Base-by-base conservation (phyloP, 1,284 basidiomycete species). In the Heterobasidion occidentale region DNA sequence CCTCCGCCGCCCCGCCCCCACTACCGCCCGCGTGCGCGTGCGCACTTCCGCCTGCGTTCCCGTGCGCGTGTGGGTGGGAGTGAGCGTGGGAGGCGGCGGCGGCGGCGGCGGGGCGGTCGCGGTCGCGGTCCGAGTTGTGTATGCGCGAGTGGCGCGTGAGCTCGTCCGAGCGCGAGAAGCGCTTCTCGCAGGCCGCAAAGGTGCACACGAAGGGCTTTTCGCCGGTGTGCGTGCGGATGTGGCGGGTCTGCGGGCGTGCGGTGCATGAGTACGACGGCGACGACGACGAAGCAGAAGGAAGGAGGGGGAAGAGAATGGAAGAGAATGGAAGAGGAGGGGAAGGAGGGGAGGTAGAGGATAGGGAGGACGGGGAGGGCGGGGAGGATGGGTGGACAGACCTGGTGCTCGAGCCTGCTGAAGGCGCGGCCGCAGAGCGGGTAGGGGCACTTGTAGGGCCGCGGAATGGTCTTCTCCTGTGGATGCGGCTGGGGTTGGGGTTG, bases 141-240 rank as follows among this genome's bases (percentile, higher is more conserved):
- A 98, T 99, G 56, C 96, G 84, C 0, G 92, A 89, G 67, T 99
- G 96, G 57, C 96, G 83, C 20, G 96, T 99, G 63, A 99, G 83
- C 72, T 99, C 96, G 75, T 99, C 96, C 17, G 92, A 95, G 60
- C 96, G 87, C 36, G 92, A 96, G 73, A 99, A 99, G 34, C 94
- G 90, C 72, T 98, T 99, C 73, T 98, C 95, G 79, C 96, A 99
- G n/a, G 87, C 85, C 1, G 92, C 87, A 70, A 90, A 93, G 1
- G 85, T 90, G 79, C 96, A 99, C 36, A 86, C 82, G 68, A 98
- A 98, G 1, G 96, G 96, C 68, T 97, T 98, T 72, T 98, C 96
- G 64, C 96, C 96, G 0, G 96, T 99, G 71, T 99, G 96, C 0
- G 95, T 99, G 57, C 96, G 90, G 56, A 98, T 96, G 70, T 99